Evolutionary conservation across 371 early-diverging fungal species (phyloP).

Genomic region (Mortierella sp.): DNA sequence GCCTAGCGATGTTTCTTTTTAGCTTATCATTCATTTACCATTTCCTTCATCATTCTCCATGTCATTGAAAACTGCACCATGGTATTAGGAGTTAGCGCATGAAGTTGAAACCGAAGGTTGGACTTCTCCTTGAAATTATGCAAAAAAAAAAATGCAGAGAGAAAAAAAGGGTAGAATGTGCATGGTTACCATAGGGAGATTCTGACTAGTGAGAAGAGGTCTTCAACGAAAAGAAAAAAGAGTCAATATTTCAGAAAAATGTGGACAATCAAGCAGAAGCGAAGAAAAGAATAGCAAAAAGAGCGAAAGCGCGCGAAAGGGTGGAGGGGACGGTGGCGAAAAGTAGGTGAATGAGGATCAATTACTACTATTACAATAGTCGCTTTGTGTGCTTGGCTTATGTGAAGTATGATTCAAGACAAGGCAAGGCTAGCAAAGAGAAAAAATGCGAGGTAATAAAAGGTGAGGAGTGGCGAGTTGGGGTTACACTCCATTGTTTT

Average conservation of each 20-base stretch:
- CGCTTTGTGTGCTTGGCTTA: neutral
- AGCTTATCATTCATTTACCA: neutral
- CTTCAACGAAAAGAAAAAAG: neutral
- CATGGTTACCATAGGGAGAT: no score
- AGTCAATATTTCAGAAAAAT: neutral
- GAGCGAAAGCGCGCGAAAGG: neutral
- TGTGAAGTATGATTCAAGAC: neutral
- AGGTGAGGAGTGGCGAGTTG: no score
- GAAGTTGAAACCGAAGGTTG: no score
- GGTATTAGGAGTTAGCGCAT: no score
- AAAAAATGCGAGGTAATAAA: neutral
- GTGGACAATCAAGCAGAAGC: neutral
- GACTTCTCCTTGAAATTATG: no score
- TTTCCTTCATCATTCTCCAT: no score
- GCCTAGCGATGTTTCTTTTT: neutral
- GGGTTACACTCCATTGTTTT: no score
- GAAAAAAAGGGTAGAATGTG: no score
- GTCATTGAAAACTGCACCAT: no score
- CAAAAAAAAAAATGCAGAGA: no score
- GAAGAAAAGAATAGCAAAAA: neutral
- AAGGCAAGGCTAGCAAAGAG: neutral
- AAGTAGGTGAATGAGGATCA: slow-evolving; percentile 2
- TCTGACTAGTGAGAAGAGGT: neutral
- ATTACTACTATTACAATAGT: neutral
- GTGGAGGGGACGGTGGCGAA: neutral